Evolutionary conservation across 768 basidiomycete species (phyloP), one percentile per base, ranked within the genome.

Genomic region (Saitozyma sp.): DNA sequence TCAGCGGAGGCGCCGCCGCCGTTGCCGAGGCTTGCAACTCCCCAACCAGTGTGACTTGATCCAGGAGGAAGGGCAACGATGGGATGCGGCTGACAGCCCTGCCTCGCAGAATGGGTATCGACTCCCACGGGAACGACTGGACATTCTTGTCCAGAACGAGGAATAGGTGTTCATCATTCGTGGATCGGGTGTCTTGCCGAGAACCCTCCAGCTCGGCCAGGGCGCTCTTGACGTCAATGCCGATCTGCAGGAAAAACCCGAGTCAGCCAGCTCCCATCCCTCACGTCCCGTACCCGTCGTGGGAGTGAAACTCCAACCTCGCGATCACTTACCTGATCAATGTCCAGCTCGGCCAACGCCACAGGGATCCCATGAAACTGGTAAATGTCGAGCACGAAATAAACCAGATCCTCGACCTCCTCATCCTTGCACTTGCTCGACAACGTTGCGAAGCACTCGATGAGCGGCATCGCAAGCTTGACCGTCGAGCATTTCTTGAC

Each of bases 81-180:
- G 96, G 96, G 65, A 97, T 87, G n/a, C 96, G 88, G 74, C 91
- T 93, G 74, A 97, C 85, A 57, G 92, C 90, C 54, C 88, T 83
- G 9, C 89, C 91, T 48, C 91, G 84, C 10, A 98, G 81, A 48
- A 88, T 84, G 0, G 95, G 93, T 13, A 97, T 86, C 29, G 89
- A 94, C 80, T 98, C 96, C 95, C 95, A 98, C 2, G 96, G 94
- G 59, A 98, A 83, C 0, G 87, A 86, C 72, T 93, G 91, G 10
- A 94, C 81, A 62, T 90, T 87, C 80, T 90, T 91, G 79, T 97
- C 96, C 54, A 98, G 83, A 17, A 95, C 85, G 63, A 98, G 82
- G 81, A 97, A 95, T 42, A 87, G 79, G 73, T 98, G 95, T 63
- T 73, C 74, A 29, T 63, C 69, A 90, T 88, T 6, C 69, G 60